phyloP scores from a whole-genome alignment of 805 yeast species.

The Yamadazyma olivae region DNA sequence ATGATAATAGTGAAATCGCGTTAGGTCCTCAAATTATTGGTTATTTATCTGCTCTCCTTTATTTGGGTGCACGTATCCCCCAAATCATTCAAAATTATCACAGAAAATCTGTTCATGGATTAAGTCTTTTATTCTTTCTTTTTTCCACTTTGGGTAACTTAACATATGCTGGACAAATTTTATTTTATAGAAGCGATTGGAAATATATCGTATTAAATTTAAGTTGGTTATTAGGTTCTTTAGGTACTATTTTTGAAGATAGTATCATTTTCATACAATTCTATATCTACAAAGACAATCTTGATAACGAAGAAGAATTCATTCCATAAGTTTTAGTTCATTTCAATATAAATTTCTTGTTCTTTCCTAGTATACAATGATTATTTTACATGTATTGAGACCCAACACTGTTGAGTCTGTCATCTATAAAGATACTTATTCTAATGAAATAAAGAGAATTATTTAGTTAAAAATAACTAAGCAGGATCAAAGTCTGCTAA shows the following conservation, averaged over 20 bases:
- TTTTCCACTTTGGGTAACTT: constrained; percentile 73
- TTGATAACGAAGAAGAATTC: constrained; percentile 5
- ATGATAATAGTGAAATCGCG: constrained; percentile 19
- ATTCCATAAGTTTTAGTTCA: not conserved
- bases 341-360: too few relatives aligned
- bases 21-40: constrained; percentile 68
- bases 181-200: constrained; percentile 60
- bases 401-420: too few relatives aligned
- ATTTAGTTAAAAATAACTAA: too few relatives aligned
- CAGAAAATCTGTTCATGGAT: constrained; percentile 80
- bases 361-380: too few relatives aligned
- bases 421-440: too few relatives aligned
- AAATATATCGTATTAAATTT: constrained; percentile 59
- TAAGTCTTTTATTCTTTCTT: constrained; percentile 76
- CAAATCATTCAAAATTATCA: constrained; percentile 79
- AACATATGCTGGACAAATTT: constrained; percentile 71
- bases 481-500: constrained; percentile 43
- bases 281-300: constrained; percentile 48
- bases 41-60: constrained; percentile 63
- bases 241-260: constrained; percentile 77
- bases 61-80: constrained; percentile 74
- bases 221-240: constrained; percentile 76
- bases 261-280: constrained; percentile 63
- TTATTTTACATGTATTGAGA: too few relatives aligned
- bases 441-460: too few relatives aligned